Evolutionary conservation across 805 yeast genomes (phyloP), one percentile per base, ranked within the genome.

Genomic region (Ogataea henricii): DNA sequence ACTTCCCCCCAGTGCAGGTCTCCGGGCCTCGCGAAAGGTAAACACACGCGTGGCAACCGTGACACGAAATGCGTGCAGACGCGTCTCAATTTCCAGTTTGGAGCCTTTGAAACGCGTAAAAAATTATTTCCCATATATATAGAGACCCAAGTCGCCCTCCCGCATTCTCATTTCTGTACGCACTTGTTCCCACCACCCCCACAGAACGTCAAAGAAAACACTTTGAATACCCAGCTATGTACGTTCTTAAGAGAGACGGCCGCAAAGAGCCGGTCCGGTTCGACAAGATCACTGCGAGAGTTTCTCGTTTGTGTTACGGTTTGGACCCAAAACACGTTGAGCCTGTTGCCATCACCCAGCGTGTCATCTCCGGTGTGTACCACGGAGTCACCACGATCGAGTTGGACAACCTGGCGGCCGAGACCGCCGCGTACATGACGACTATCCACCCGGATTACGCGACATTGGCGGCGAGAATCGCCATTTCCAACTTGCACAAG

Each of bases 401-500:
- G 68, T 73, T 87, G 51, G 90, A 83, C 58, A 82, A 83, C 60
- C 68, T 85, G 44, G 71, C 98, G 41, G 97, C 98, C 37, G 99
- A 94, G 71, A 90, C 97, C 30, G 96, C 97, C 48, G 98, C 98
- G 36, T 87, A 86, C 65, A 89, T 94, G 97, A 90, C 97, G 49
- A 92, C 98, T 10, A 81, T 88, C 53, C 98, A 92, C 68, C 98
- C 98, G n/a, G 98, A 94, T 71, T 91, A 92, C 62, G 97, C 97
- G 22, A 82, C 84, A 36, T 77, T 90, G 59, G 97, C 97, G 46
- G 97, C 98, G 29, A 84, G 99, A 73, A 86, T 92, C 52, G 97
- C 98, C 17, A 85, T 94, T 46, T 88, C 97, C 35, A 89, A 89
- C 68, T 77, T 94, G 64, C 97, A 92, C 74, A 91, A 91, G 71